Base-by-base conservation (phyloP, 352 stramenopile species). In the Globisporangium nunn region DNA sequence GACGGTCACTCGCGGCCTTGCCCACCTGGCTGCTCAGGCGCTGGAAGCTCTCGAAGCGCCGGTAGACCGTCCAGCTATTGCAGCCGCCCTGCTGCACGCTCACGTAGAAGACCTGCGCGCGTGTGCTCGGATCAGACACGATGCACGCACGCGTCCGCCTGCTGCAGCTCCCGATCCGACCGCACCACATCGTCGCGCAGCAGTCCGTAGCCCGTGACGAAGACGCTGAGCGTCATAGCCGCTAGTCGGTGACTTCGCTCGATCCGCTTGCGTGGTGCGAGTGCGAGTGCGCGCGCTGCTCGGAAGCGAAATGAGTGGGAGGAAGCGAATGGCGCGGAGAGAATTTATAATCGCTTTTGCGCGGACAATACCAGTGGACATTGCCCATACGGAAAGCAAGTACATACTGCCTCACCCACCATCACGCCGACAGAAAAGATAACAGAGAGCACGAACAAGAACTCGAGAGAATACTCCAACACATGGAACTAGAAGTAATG, bases 41-140 rank as follows among this genome's bases (percentile, higher is more conserved):
- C 69, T 88, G 74, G 70, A 93, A 91, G 56, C 66, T 68, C 41
- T 93, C 83, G 43, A 78, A 87, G 12, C 74, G 71, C 15, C 83
- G 74, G 64, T 93, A 93, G 23, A 93, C 75, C 8, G 71, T 86
- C 83, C 83, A 93, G 61, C 71, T 75, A 40, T 71, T 69, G 54
- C 66, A 59, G 48, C 78, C 75, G 61, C 79, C 74, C 61, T 90
- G 83, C 55, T 91, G 79, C 18, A 93, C 79, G 39, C 68, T 90
- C 47, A 87, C 71, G 44, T 84, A 72, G 57, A 91, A 93, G 18
- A 89, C 79, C 80, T 87, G 56, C 37, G 17, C 17, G 47, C 41
- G 8, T 17, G 51, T 7, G 18, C 50, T 52, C 30, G 12, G 18
- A 44, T 46, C 14, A 59, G 10, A 50, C 44, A 54, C 6, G 8